Evolutionary conservation across 441 rosid species (phyloP), one percentile per base, ranked within the genome.

Genomic region (Isatis lusitanica): DNA sequence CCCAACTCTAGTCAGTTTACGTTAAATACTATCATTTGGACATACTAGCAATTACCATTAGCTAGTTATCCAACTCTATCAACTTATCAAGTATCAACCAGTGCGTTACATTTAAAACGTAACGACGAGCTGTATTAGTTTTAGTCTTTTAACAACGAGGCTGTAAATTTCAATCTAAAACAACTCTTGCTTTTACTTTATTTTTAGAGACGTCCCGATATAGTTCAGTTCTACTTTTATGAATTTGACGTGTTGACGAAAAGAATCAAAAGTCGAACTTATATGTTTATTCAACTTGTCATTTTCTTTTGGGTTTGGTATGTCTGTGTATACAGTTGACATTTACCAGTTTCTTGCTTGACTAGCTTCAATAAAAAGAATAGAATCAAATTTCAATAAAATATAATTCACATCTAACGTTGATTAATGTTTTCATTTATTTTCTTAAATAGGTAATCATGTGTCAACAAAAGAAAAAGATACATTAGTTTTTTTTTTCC

Each of bases 291-390:
- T 40, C 71, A 53, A 39, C 35, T 36, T 46, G 46, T 1, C 46
- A 40, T 35, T 40, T 30, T 63, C 9, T 53, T 21, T 44, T 17
- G 10, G 10, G 8, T 73, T 57, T 46, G 33, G 35, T 56, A 11
- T 55, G 51, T 55, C 65, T 64, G 76, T 48, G 74, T 42, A 26
- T 30, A 3, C 4, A 58, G 61, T 66, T 74, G 78, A 74, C 67
- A 48, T 38, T 30, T 59, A 74, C 63, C 55, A 38, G 18, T 59
- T 28, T 74, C 46, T 50, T 59, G 44, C 53, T 39, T 59, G 62
- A 60, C 62, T 31, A 18, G 17, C 30, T 17, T n/a, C 33, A 30
- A 30, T 0, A n/a, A 5, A 28, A 38, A 15, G 18, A 48, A 24
- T 6, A 12, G 5, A 16, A 18, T 1, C 5, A 6, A 6, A 0